Evolutionary conservation across 176 grass and related monocot genomes (phyloP).

Genomic region (Triticum turgidum): DNA sequence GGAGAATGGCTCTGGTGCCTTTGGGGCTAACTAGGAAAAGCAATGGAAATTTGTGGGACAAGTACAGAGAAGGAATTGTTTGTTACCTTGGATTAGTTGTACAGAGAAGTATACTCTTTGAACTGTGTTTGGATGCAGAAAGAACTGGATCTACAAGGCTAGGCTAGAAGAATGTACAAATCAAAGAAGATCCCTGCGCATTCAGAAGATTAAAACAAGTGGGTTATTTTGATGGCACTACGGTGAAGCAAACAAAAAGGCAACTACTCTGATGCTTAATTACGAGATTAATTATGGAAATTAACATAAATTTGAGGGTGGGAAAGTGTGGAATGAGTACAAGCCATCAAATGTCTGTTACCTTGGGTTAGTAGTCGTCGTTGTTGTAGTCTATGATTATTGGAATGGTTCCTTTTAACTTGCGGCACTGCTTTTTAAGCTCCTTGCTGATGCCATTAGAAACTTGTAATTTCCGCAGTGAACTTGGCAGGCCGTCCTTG

Average conservation of each 20-base stretch:
- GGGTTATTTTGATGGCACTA: no score
- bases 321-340: no score
- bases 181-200: no score
- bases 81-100: not conserved
- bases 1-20: not conserved
- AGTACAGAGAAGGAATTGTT: not conserved
- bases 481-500: not conserved
- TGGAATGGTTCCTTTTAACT: conserved; percentile 28
- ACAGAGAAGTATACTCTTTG: no score
- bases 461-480: not conserved
- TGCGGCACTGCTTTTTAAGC: conserved; percentile 15
- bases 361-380: not conserved
- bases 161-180: no score
- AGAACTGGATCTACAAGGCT: no score
- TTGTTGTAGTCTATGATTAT: not conserved
- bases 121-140: no score
- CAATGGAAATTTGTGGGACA: not conserved
- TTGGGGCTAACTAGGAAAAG: not conserved
- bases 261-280: no score
- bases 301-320: no score
- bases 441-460: fast-evolving
- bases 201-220: no score
- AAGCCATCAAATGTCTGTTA: not conserved
- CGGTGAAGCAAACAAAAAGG: no score
- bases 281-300: no score